These are phyloP conservation scores for Wickerhamiella kurtzmanii DNA, from an alignment of 805 yeast species.

Conservation along the genomic window DNA sequence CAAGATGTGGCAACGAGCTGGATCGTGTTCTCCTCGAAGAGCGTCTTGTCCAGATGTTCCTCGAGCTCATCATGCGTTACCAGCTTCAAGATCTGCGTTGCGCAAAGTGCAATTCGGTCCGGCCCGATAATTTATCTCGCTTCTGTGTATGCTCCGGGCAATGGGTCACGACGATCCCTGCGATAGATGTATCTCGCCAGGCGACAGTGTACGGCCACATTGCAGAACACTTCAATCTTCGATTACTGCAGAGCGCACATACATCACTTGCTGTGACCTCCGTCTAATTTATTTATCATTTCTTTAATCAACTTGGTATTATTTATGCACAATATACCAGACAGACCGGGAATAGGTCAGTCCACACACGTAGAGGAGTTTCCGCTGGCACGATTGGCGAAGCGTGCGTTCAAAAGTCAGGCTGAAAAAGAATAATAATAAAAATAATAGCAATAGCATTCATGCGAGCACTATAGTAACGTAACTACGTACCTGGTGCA, in stretches of 20 bases:
- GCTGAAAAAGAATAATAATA: background rate
- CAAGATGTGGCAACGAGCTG: slow-evolving; percentile 49
- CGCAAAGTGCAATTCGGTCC: slow-evolving; percentile 54
- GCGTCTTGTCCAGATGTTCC: slow-evolving; percentile 51
- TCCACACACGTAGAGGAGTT: too few species aligned
- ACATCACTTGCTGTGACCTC: background rate
- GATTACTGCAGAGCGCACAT: slow-evolving; percentile 31
- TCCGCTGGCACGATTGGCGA: too few species aligned
- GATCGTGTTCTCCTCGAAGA: slow-evolving; percentile 69
- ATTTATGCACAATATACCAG: background rate
- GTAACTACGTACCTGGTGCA: too few species aligned
- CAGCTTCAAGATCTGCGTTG: slow-evolving; percentile 75
- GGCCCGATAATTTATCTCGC: slow-evolving; percentile 52
- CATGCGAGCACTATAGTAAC: background rate
- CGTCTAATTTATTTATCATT: background rate
- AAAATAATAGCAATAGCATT: background rate
- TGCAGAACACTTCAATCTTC: slow-evolving; percentile 45
- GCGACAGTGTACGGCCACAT: slow-evolving; percentile 43
- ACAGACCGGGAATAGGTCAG: too few species aligned
- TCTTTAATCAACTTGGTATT: background rate
- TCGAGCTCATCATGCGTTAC: slow-evolving; percentile 42
- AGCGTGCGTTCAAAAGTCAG: too few species aligned
- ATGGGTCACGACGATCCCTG: slow-evolving; percentile 35
- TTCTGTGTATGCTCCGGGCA: slow-evolving; percentile 80
- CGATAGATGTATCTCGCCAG: slow-evolving; percentile 29